These are phyloP conservation scores for Aristolochia fimbriata DNA, from an alignment of 164 flowering plant species.

Conservation along the genomic window DNA sequence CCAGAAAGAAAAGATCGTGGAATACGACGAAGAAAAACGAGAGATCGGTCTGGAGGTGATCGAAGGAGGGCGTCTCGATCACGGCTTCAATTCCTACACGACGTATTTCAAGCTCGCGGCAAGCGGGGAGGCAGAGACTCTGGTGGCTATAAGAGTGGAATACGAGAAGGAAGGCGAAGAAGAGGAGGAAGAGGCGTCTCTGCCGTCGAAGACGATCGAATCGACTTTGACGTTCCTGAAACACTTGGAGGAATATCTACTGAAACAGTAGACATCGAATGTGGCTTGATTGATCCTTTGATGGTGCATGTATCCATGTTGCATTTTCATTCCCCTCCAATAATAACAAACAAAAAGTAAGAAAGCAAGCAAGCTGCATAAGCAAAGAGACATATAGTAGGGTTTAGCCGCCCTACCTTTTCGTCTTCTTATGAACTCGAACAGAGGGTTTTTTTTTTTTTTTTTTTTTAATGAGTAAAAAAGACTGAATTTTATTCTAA, in stretches of 20 bases:
- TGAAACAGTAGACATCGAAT: conserved; percentile 1
- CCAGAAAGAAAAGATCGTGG: conserved; percentile 37
- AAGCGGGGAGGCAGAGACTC: conserved; percentile 18
- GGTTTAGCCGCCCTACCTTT: too few species aligned
- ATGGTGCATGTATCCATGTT: too few species aligned
- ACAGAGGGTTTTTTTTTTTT: too few species aligned
- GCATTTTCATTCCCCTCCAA: too few species aligned
- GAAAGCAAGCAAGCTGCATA: too few species aligned
- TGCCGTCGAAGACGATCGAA: conserved; percentile 12
- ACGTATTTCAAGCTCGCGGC: conserved; percentile 21
- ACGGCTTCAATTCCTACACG: conserved; percentile 27
- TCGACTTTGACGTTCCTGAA: conserved; percentile 16
- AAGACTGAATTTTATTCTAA: too few species aligned
- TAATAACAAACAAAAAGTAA: too few species aligned
- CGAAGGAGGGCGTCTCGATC: conserved; percentile 29
- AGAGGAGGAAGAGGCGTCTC: background rate
- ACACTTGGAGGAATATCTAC: conserved; percentile 20
- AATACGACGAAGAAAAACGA: conserved; percentile 24
- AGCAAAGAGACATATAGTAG: too few species aligned
- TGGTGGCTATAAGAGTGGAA: conserved; percentile 18
- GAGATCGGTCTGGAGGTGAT: conserved; percentile 25
- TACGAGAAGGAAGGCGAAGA: conserved; percentile 15
- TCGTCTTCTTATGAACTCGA: too few species aligned
- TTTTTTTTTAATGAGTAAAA: too few species aligned
- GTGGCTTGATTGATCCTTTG: too few species aligned